Evolutionary conservation across 768 basidiomycete species (phyloP).

Genomic region (Cystobasidium tubakii): DNA sequence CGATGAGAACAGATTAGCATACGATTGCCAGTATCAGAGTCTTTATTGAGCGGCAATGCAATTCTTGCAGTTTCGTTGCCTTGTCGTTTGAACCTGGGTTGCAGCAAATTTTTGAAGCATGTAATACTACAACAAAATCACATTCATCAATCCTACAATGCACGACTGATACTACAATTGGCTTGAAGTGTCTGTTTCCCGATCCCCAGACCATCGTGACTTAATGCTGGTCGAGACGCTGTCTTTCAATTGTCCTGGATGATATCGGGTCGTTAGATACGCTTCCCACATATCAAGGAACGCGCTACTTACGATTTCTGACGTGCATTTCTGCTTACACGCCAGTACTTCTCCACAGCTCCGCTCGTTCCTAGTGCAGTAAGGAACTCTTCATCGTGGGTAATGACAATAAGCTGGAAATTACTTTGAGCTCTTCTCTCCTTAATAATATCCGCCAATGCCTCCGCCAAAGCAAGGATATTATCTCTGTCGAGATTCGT

Average conservation of each 20-base stretch:
- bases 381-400: conserved; percentile 93
- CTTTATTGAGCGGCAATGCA: neutral
- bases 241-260: conserved; percentile 35
- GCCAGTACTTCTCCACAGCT: conserved; percentile 96
- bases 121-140: neutral
- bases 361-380: conserved; percentile 79
- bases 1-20: conserved; percentile 38
- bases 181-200: too few species aligned
- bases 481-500: conserved; percentile 95
- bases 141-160: neutral
- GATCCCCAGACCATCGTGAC: too few species aligned
- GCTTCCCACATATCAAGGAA: neutral
- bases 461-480: conserved; percentile 84
- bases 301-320: conserved; percentile 34
- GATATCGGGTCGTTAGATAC: neutral
- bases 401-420: conserved; percentile 91
- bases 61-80: neutral
- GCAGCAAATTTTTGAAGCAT: neutral
- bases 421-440: conserved; percentile 81
- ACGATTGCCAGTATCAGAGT: neutral
- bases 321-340: conserved; percentile 45
- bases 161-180: neutral
- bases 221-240: conserved; percentile 31
- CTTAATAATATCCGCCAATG: conserved; percentile 89
- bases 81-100: neutral